Percentiles rank a stretch among this genome's conserved stretches.
Evolutionary conservation across 257 asterid species (phyloP).

Genomic region (Fraxinus americana): DNA sequence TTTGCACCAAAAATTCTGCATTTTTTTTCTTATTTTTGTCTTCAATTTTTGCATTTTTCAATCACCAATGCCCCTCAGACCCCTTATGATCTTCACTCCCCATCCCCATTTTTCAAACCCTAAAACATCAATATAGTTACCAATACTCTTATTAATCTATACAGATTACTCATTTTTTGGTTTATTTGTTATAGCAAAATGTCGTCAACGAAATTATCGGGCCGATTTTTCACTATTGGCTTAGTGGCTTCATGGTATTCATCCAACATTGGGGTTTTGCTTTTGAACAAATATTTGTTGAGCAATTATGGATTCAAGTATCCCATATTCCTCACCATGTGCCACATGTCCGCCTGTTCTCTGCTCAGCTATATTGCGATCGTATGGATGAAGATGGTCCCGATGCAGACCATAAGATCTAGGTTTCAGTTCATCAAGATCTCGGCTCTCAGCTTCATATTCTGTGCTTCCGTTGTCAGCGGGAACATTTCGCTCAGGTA

Average conservation of each 20-base stretch:
- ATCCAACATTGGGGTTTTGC: constrained; percentile 83
- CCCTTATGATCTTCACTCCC: not conserved
- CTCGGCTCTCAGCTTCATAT: constrained; percentile 69
- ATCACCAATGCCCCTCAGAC: not conserved
- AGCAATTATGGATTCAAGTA: constrained; percentile 82
- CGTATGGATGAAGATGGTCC: constrained; percentile 75
- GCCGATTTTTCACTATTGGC: constrained; percentile 55
- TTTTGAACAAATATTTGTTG: constrained; percentile 70
- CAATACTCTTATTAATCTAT: not conserved
- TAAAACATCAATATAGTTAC: not conserved
- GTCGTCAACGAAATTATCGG: constrained; percentile 45
- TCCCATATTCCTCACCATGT: constrained; percentile 81
- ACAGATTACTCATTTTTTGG: not conserved
- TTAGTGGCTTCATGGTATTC: constrained; percentile 68
- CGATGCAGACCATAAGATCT: constrained; percentile 74
- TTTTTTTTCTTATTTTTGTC: not conserved
- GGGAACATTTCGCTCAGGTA: constrained; percentile 80
- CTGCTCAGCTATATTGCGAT: constrained; percentile 77
- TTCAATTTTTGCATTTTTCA: not conserved
- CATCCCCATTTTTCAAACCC: not conserved
- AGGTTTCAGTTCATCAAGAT: constrained; percentile 75
- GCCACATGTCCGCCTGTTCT: constrained; percentile 90
- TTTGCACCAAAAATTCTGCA: not conserved
- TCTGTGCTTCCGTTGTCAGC: constrained; percentile 88
- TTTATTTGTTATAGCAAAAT: constrained; percentile 14